Base-by-base conservation (phyloP, 2,329 filamentous ascomycete genomes). In the Pseudocercospora fijiensis region DNA sequence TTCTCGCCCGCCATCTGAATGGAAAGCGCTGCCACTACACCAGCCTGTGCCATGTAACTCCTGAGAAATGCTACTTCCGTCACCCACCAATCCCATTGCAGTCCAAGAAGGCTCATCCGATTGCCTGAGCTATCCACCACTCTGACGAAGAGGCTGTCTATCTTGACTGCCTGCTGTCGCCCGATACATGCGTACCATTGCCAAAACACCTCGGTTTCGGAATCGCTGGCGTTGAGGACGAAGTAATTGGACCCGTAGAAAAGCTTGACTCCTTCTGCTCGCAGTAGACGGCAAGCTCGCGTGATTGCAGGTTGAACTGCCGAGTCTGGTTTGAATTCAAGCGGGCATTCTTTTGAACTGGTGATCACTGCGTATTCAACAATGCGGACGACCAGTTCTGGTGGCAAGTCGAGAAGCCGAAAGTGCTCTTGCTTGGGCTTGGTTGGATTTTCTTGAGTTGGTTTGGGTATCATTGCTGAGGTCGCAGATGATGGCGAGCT, bases 271-370 rank as follows among this genome's bases (percentile, higher is more conserved):
- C 16, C 37, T 18, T 41, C 37, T 8, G 37, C 37, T 1, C 59
- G 30, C 1, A 61, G 18, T 0, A 58, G 20, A 1, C 30, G 60
- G n/a, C 60, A 58, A 3, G 28, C 30, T 28, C 53, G 26, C 6
- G 28, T 58, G n/a, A 58, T 58, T 5, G 55, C 41, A 8, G 60
- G 55, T 30, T 52, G 53, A 18, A 22, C 22, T 16, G 55, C 41
- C 18, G 27, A 22, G 11, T 2, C n/a, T 6, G 0, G 26, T 5
- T 7, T 41, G 1, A 6, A 56, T 18, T 2, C 8, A 5, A 30
- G 53, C 22, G n/a, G 28, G 6, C 16, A 5, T 7, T 28, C 28
- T 28, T 11, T 7, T 18, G 53, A 37, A 11, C 53, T 16, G 16
- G 16, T 22, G 16, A 56, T n/a, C 2, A 56, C 53, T 11, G 53